Evolutionary conservation across 768 basidiomycete genomes (phyloP).

Genomic region (Suillus bovinus): DNA sequence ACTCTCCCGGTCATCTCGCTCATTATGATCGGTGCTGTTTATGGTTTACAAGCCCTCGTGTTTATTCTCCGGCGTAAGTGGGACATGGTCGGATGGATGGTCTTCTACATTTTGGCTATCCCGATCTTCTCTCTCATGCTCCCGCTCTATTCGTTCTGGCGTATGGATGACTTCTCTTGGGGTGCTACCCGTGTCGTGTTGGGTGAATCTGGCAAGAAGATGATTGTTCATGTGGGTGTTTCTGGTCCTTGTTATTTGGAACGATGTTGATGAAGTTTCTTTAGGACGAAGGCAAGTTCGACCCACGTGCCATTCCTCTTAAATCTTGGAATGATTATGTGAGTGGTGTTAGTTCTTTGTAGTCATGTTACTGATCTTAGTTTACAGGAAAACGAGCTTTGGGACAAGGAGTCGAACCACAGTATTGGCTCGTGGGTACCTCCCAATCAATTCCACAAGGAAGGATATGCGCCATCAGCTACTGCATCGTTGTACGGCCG

Average conservation of each 20-base stretch:
- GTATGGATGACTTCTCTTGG: slow-evolving; percentile 98
- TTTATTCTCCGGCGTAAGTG: slow-evolving; percentile 93
- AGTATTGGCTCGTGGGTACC: slow-evolving; percentile 94
- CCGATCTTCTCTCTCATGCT: slow-evolving; percentile 93
- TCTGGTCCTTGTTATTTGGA: neutral
- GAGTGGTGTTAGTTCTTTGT: slow-evolving; percentile 27
- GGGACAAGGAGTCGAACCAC: slow-evolving; percentile 97
- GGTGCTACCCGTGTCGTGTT: slow-evolving; percentile 90
- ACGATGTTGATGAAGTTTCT: slow-evolving; percentile 13
- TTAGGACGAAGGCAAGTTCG: slow-evolving; percentile 97
- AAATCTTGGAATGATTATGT: slow-evolving; percentile 98
- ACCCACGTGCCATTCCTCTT: slow-evolving; percentile 88
- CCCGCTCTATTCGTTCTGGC: slow-evolving; percentile 95
- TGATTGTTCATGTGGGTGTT: slow-evolving; percentile 83
- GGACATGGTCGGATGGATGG: slow-evolving; percentile 99
- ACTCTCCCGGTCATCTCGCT: slow-evolving; percentile 79
- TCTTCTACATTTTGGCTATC: slow-evolving; percentile 94
- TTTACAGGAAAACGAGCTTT: slow-evolving; percentile 85
- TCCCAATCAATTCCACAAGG: slow-evolving; percentile 66
- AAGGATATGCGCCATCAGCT: slow-evolving; percentile 75
- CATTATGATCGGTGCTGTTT: slow-evolving; percentile 91
- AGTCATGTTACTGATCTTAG: slow-evolving; percentile 5
- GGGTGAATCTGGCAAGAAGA: slow-evolving; percentile 93
- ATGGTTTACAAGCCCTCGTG: slow-evolving; percentile 90
- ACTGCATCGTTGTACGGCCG: slow-evolving; percentile 85